These are phyloP conservation scores for Rhizophagus sp. DNA, from an alignment of 192 early-diverging fungal species.

Conservation along the genomic window DNA sequence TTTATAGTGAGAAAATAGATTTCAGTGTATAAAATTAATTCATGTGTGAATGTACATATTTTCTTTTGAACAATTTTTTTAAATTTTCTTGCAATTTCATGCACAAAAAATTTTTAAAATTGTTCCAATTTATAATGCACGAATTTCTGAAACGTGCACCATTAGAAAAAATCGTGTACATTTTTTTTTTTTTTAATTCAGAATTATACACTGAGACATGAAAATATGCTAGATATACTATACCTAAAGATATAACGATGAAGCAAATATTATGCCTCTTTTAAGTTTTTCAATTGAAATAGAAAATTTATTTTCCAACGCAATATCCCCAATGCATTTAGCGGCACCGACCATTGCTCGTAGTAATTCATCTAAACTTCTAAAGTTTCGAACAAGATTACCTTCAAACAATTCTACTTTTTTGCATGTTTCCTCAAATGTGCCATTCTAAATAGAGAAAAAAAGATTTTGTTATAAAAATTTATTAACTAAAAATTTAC, in stretches of 20 bases:
- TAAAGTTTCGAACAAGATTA: constrained; percentile 84
- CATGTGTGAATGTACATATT: too few relatives aligned
- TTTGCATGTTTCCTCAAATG: constrained; percentile 92
- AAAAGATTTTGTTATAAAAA: not conserved
- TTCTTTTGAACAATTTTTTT: too few relatives aligned
- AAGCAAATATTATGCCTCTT: constrained; percentile 97
- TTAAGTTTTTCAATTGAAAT: constrained; percentile 89
- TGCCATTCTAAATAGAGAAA: constrained; percentile 79
- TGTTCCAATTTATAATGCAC: too few relatives aligned
- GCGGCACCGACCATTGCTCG: constrained; percentile 88
- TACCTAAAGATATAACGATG: constrained; percentile 82
- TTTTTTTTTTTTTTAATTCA: not conserved
- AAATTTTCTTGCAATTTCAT: too few relatives aligned
- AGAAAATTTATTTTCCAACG: constrained; percentile 93
- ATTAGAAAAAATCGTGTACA: not conserved
- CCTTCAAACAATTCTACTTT: constrained; percentile 97
- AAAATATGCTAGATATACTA: not conserved
- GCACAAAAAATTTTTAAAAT: too few relatives aligned
- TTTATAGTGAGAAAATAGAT: too few relatives aligned
- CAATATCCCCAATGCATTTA: constrained; percentile 92
- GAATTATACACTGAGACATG: too few relatives aligned
- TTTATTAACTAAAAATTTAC: not conserved
- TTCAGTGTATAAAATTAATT: too few relatives aligned
- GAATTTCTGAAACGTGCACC: too few relatives aligned
- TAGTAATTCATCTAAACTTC: constrained; percentile 87